Evolutionary conservation across 768 basidiomycete species (phyloP), one percentile per base, ranked within the genome.

Genomic region (Leccinum pellstonianum): DNA sequence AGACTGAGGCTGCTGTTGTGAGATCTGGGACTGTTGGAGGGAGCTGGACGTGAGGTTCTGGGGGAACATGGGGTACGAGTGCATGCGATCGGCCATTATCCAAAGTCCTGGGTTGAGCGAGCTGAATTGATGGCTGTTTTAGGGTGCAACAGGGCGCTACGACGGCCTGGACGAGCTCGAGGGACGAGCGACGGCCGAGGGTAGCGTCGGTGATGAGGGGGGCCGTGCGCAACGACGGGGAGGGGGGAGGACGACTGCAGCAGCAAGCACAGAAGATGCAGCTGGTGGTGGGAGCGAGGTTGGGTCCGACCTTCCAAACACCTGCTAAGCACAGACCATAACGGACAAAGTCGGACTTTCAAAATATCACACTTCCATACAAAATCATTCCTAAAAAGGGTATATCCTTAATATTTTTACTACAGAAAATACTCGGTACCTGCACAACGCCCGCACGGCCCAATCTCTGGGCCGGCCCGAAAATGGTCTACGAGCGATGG

Each of bases 71-170:
- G 77, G 62, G 71, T 84, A 86, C 73, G 78, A 79, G 67, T 79
- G 69, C 54, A 79, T 70, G 72, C 81, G 83, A 82, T 87, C 85
- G 70, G 86, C 84, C 86, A 86, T 86, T 74, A 76, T 77, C 75
- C 75, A 72, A 63, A 64, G 62, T 60, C 59, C 62, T 68, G 59
- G 63, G 67, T 62, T 61, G 65, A 55, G 57, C 63, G 57, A 60
- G 57, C 68, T 65, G 63, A 65, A 70, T 60, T 60, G 70, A 63
- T 68, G 66, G 58, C 69, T 69, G 70, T 71, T 70, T 69, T 69
- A 64, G 61, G 62, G 60, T 63, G 67, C 65, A 62, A 66, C 68
- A 59, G 58, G 47, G 55, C 57, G 66, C 66, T 67, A 68, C 68
- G 68, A 63, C 63, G 59, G 63, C 65, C 63, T 55, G 62, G 61